These are phyloP conservation scores for Seminavis robusta DNA, from an alignment of 108 stramenopile genomes.

Conservation along the genomic window DNA sequence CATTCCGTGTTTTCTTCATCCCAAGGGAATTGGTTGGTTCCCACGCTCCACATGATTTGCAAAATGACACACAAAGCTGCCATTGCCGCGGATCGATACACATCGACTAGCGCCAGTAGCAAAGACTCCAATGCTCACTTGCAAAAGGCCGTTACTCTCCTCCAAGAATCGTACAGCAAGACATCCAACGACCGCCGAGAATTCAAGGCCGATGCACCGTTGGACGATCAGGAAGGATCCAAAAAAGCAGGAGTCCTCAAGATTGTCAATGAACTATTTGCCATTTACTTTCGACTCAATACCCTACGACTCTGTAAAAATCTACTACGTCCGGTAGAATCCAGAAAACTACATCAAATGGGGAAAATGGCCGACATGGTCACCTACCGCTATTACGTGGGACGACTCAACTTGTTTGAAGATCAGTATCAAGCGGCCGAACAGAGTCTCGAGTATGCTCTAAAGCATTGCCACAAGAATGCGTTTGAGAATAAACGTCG, in stretches of 20 bases:
- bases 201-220: constrained; percentile 23
- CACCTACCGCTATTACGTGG: constrained; percentile 89
- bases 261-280: constrained; percentile 90
- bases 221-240: constrained; percentile 45
- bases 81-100: constrained; percentile 45
- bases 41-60: constrained; percentile 71
- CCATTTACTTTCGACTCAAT: constrained; percentile 92
- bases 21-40: constrained; percentile 81
- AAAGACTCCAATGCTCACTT: constrained; percentile 61
- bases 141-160: constrained; percentile 68
- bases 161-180: constrained; percentile 80
- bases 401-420: constrained; percentile 92
- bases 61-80: constrained; percentile 68
- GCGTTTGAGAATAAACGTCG: constrained; percentile 72
- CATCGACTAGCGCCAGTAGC: constrained; percentile 8
- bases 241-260: constrained; percentile 85
- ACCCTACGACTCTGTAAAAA: constrained; percentile 92
- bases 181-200: constrained; percentile 85
- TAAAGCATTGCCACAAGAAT: constrained; percentile 74
- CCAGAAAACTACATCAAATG: constrained; percentile 55
- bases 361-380: constrained; percentile 87
- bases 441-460: constrained; percentile 81
- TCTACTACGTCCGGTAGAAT: constrained; percentile 78
- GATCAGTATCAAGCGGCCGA: constrained; percentile 91
- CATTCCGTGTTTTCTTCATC: constrained; percentile 64